Percentiles rank a stretch among this genome's conserved stretches.
Conservation (phyloP, 2,329 filamentous ascomycete genomes). For the Pseudovirgaria hyperparasitica region DNA sequence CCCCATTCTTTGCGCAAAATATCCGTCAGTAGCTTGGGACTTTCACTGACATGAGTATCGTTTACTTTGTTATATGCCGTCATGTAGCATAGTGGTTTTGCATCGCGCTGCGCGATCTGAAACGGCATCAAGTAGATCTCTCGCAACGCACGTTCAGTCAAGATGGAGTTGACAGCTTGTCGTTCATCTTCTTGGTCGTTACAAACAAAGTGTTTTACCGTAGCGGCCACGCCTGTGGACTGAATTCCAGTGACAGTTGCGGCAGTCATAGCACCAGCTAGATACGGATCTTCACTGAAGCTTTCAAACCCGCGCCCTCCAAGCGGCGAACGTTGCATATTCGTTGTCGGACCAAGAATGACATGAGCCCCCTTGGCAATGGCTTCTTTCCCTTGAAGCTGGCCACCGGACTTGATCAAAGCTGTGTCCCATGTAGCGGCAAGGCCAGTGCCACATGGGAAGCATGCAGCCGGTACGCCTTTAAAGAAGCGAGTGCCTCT, state of each 20-base stretch:
- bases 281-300: slow-evolving; percentile 55
- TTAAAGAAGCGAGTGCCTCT: slow-evolving; percentile 52
- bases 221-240: slow-evolving; percentile 52
- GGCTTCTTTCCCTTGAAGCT: slow-evolving; percentile 55
- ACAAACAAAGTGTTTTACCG: slow-evolving; percentile 62
- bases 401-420: slow-evolving; percentile 53
- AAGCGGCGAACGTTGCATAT: slow-evolving; percentile 67
- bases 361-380: slow-evolving; percentile 62
- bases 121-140: slow-evolving; percentile 46
- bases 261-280: slow-evolving; percentile 56
- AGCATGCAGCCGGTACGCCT: slow-evolving; percentile 53
- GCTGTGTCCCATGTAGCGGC: slow-evolving; percentile 60
- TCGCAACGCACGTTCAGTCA: slow-evolving; percentile 44
- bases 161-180: slow-evolving; percentile 37
- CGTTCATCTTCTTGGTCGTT: slow-evolving; percentile 60
- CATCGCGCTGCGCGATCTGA: slow-evolving; percentile 60
- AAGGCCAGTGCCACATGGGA: slow-evolving; percentile 61
- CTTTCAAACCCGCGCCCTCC: slow-evolving; percentile 71
- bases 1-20: slow-evolving; percentile 63
- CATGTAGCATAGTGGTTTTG: slow-evolving; percentile 56
- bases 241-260: slow-evolving; percentile 49
- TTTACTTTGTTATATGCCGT: slow-evolving; percentile 64
- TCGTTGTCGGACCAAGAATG: slow-evolving; percentile 64
- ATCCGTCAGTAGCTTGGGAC: slow-evolving; percentile 50
- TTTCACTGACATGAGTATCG: slow-evolving; percentile 53